Evolutionary conservation across 192 early-diverging fungal genomes (phyloP), one percentile per base, ranked within the genome.

Genomic region (Rhizoclosmatium sp.): DNA sequence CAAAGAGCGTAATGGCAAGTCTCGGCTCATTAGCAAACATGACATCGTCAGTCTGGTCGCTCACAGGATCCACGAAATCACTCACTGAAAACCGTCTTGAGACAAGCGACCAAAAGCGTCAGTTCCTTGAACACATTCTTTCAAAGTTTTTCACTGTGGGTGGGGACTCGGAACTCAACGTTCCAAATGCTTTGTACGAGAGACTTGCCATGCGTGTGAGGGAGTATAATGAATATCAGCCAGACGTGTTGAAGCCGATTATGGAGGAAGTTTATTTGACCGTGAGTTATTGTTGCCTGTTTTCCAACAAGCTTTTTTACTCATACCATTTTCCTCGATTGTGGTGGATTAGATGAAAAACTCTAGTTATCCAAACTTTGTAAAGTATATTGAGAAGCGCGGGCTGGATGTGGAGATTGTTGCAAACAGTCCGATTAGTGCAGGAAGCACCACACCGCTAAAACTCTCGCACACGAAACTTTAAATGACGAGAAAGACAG

Each of bases 231-330:
- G 45, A 71, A 47, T 49, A 56, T n/a, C 69, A 71, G 47, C 47
- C 47, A n/a, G 39, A 71, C 39, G 69, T 71, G 10, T 56, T 71
- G 49, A 71, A 71, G 23, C 19, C 16, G 39, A 21, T 39, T 5
- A 71, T 71, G 69, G 69, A 71, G 39, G 69, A 71, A n/a, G 69
- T 71, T 71, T 71, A 71, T 56, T n/a, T 71, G 9, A 71, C 23
- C 19, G 62, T 65, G 51, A 54, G 51, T 12, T 31, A 31, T 31
- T 31, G 31, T 31, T 54, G 5, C 51, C 5, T 16, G 0, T 16
- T 54, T 54, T 0, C 5, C 16, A 54, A 54, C 1, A 54, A 12
- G 16, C 51, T 7, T 54, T 16, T 16, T 54, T 54, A 54, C 51
- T 54, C 51, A 12, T 31, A 31, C 31, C 31, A 31, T 31, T 31